phyloP scores from a whole-genome alignment of 2,329 filamentous ascomycete genomes.

The Pseudogymnoascus sp. region DNA sequence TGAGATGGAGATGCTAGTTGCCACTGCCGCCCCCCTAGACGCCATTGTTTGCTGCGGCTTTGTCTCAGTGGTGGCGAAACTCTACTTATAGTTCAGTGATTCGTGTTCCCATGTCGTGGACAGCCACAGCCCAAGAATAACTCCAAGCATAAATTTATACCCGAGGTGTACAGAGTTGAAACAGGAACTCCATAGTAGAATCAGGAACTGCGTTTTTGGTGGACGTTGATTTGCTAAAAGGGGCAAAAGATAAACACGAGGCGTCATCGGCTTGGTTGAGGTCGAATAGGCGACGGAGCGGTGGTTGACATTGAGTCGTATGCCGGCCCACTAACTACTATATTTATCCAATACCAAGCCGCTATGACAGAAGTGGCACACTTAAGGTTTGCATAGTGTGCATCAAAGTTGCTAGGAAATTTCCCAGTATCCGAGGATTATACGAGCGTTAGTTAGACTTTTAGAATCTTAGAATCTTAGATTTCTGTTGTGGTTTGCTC shows the following conservation, averaged over 20 bases:
- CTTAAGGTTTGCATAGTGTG: slow-evolving; percentile 1
- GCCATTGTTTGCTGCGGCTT: neutral
- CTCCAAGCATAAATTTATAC: neutral
- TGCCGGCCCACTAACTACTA: neutral
- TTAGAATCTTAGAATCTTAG: neutral
- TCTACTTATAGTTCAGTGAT: neutral
- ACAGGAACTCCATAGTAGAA: neutral
- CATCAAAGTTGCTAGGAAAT: neutral
- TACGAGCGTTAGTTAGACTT: neutral
- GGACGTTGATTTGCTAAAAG: neutral
- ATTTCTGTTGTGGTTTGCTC: neutral
- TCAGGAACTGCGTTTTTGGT: neutral
- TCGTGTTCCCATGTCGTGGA: neutral
- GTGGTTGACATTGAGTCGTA: slow-evolving; percentile 10
- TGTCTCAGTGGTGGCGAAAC: neutral
- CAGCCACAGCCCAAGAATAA: neutral
- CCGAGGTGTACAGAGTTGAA: neutral
- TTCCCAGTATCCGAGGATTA: neutral
- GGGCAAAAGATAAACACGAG: slow-evolving; percentile 1
- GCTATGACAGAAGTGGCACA: slow-evolving; percentile 3
- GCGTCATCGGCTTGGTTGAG: neutral
- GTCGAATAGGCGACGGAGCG: slow-evolving; percentile 2
- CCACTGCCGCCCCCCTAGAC: neutral
- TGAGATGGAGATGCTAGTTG: no score
- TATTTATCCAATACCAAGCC: slow-evolving; percentile 4